Conservation (phyloP, 108 stramenopile genomes). For the Stephanodiscus minutulus region DNA sequence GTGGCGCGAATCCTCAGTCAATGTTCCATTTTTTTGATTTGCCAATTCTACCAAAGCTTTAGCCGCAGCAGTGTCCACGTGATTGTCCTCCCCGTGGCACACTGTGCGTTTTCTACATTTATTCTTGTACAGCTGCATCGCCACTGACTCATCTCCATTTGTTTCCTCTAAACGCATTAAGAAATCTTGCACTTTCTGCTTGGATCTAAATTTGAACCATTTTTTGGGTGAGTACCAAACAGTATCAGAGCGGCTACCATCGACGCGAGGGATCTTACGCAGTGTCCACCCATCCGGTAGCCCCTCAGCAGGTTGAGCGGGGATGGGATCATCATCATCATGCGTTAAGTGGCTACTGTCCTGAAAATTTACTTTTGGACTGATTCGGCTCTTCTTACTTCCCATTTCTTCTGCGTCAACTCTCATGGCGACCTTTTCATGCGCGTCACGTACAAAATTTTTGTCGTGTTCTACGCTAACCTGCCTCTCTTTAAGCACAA, state of each 20-base stretch:
- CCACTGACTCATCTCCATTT: neutral
- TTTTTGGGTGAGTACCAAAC: neutral
- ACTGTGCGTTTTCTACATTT: neutral
- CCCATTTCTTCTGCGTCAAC: neutral
- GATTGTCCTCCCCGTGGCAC: neutral
- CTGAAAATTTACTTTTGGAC: neutral
- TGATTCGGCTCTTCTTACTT: neutral
- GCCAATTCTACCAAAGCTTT: conserved; percentile 4
- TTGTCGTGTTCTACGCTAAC: neutral
- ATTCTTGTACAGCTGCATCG: neutral
- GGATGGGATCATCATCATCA: neutral
- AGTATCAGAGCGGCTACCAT: neutral
- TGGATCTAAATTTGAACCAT: neutral
- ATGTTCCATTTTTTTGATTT: neutral
- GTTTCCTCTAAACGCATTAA: neutral
- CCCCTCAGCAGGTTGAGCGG: conserved; percentile 1
- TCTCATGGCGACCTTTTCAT: neutral
- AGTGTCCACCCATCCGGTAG: conserved; percentile 2
- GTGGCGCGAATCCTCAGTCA: neutral
- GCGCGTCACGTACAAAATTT: neutral
- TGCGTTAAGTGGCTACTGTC: neutral
- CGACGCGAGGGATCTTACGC: neutral
- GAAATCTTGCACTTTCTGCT: neutral
- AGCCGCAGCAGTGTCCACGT: neutral
- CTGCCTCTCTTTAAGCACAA: conserved; percentile 8